A percentile compares a stretch with the other conserved stretches of the same genome.
These are phyloP conservation scores for Leptodontidium sp. DNA, from an alignment of 2,329 filamentous ascomycete species.

Conservation along the genomic window DNA sequence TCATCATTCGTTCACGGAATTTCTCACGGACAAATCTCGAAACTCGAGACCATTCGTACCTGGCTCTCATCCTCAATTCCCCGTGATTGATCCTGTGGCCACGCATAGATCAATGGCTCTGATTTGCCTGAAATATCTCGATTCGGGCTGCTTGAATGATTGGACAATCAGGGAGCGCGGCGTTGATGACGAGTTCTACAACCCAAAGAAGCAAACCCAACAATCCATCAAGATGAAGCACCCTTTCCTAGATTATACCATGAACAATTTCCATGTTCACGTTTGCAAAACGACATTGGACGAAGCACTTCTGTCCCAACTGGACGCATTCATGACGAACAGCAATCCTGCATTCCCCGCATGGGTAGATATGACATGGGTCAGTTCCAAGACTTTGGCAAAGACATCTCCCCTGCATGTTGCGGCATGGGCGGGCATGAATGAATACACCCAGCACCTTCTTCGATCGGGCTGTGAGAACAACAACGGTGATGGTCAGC, in stretches of 20 bases:
- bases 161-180: conserved; percentile 18
- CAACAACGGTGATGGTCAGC: conserved; percentile 24
- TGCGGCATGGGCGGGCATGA: conserved; percentile 27
- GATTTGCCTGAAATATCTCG: conserved; percentile 21
- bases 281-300: conserved; percentile 23
- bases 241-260: conserved; percentile 37
- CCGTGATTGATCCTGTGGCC: conserved; percentile 19
- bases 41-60: neutral
- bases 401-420: conserved; percentile 27
- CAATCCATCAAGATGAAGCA: conserved; percentile 29
- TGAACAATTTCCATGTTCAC: conserved; percentile 32
- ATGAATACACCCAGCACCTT: conserved; percentile 25
- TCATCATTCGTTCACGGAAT: conserved; percentile 59
- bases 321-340: conserved; percentile 18
- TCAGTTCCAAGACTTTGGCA: neutral
- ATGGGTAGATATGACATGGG: conserved; percentile 25
- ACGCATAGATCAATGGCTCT: conserved; percentile 20
- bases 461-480: conserved; percentile 24
- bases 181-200: conserved; percentile 2
- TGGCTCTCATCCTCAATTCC: conserved; percentile 20
- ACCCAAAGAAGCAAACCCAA: conserved; percentile 2
- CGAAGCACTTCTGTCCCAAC: neutral
- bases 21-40: conserved; percentile 46
- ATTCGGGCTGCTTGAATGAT: conserved; percentile 18
- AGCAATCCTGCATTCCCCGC: conserved; percentile 17